phyloP scores from a whole-genome alignment of 345 rosid species.

The Citrus trifoliata region DNA sequence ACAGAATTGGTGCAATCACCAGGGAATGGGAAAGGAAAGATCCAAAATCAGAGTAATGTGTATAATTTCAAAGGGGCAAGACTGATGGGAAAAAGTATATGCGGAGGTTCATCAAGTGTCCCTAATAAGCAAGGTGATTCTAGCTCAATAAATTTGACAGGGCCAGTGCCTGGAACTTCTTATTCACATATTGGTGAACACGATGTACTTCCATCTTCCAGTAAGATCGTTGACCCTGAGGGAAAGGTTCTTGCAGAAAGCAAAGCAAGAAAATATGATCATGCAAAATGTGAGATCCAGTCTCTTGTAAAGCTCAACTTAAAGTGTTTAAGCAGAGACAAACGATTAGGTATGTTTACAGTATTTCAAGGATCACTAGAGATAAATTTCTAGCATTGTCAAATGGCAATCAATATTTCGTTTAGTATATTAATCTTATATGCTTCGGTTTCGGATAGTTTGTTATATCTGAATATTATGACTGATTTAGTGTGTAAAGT shows the following conservation, averaged over 20 bases:
- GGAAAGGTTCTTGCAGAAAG: constrained; percentile 8
- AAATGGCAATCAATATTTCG: neutral
- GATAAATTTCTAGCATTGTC: neutral
- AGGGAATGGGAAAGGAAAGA: constrained; percentile 7
- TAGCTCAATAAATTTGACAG: constrained; percentile 2
- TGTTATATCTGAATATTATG: neutral
- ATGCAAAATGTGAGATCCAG: constrained; percentile 47
- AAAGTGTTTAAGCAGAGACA: constrained; percentile 42
- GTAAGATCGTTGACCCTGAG: neutral
- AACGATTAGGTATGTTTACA: constrained; percentile 38
- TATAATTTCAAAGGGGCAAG: neutral
- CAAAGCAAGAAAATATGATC: constrained; percentile 15
- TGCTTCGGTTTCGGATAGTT: too few relatives aligned
- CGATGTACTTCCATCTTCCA: neutral
- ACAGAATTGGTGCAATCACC: constrained; percentile 2
- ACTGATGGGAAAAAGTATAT: neutral
- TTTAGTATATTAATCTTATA: neutral
- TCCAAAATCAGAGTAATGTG: constrained; percentile 4
- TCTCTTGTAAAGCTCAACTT: constrained; percentile 59
- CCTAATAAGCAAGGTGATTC: constrained; percentile 7
- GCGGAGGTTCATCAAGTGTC: constrained; percentile 1
- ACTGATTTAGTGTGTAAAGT: neutral
- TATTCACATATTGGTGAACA: constrained; percentile 6
- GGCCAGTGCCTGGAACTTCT: constrained; percentile 12
- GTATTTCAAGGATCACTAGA: neutral